These are phyloP conservation scores for Coix lacrymajobi DNA, from an alignment of 176 grass and related monocot species.

Conservation along the genomic window DNA sequence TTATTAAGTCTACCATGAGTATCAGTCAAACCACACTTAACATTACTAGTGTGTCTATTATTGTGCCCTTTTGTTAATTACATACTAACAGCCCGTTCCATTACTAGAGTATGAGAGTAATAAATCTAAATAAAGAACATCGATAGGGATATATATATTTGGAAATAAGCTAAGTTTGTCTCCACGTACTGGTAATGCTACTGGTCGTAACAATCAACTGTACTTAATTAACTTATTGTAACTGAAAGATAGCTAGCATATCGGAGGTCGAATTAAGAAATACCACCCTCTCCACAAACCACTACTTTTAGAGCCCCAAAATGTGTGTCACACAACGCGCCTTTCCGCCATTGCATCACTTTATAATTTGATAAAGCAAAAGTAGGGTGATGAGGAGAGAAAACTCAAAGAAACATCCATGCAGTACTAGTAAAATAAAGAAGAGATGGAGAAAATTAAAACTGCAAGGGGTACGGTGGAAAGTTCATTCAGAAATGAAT, in stretches of 20 bases:
- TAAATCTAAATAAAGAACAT: neutral
- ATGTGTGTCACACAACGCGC: slow-evolving; percentile 9
- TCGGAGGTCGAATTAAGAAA: slow-evolving; percentile 12
- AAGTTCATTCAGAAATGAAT: slow-evolving; percentile 21
- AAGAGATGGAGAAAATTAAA: neutral
- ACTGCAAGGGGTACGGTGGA: slow-evolving; percentile 1
- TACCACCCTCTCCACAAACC: slow-evolving; percentile 9
- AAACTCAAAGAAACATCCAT: neutral
- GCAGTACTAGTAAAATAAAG: neutral
- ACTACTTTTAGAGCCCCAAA: slow-evolving; percentile 20
- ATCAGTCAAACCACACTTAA: neutral
- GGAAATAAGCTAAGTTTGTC: neutral
- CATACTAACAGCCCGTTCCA: too few relatives aligned
- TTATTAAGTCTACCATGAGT: too few relatives aligned
- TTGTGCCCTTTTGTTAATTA: too few relatives aligned
- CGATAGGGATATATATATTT: neutral
- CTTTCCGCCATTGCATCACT: slow-evolving; percentile 33
- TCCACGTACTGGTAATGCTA: neutral
- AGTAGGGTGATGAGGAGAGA: neutral
- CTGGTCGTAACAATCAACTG: neutral
- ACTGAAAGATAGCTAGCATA: slow-evolving; percentile 9
- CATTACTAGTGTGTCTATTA: too few relatives aligned
- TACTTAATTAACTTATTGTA: neutral
- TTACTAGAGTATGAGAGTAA: too few relatives aligned
- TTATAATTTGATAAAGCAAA: slow-evolving; percentile 39